Base-by-base conservation (phyloP, 2,329 filamentous ascomycete genomes). In the Talaromyces albobiverticillius region DNA sequence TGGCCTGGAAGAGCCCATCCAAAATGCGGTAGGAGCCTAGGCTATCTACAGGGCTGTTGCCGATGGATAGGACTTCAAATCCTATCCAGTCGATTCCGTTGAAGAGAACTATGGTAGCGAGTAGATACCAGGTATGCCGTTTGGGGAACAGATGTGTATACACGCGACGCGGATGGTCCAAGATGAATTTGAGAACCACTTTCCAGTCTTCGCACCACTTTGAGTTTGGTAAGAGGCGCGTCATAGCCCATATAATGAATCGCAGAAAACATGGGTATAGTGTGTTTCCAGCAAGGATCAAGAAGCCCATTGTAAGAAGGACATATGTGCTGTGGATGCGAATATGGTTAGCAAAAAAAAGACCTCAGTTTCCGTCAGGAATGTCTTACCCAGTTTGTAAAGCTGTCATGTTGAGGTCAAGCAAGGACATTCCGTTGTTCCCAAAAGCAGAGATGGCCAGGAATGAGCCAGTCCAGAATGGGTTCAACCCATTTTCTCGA, bases 261-360 rank as follows among this genome's bases (percentile, higher is more conserved):
- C 85, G 78, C 11, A 88, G 67, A 56, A 87, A 82, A 48, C 85
- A 74, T 0, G 85, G 85, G 61, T 85, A 87, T 1, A 82, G 81
- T 3, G 85, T 87, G 46, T 87, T 86, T 3, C 85, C 85, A 0
- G 84, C 84, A 4, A 87, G 72, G 49, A 86, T 81, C 57, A 87
- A 67, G 10, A 81, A 60, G 4, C 80, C 81, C 74, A 85, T 73
- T 1, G 72, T 72, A 13, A 79, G 59, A 3, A 79, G 64, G 1
- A 73, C 63, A 25, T 75, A 76, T 0, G 68, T 62, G 49, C 71
- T 71, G 26, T 29, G 10, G 23, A 25, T 29, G 4, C 8, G 18
- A 29, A 8, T 10, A 8, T 11, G 8, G 32, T 54, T 18, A 54
- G 42, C 18, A 51, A 1, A 14, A n/a, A 34, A n/a, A 1, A 32